phyloP scores from a whole-genome alignment of 805 yeast species.

The Pichia thaimueangensis region DNA sequence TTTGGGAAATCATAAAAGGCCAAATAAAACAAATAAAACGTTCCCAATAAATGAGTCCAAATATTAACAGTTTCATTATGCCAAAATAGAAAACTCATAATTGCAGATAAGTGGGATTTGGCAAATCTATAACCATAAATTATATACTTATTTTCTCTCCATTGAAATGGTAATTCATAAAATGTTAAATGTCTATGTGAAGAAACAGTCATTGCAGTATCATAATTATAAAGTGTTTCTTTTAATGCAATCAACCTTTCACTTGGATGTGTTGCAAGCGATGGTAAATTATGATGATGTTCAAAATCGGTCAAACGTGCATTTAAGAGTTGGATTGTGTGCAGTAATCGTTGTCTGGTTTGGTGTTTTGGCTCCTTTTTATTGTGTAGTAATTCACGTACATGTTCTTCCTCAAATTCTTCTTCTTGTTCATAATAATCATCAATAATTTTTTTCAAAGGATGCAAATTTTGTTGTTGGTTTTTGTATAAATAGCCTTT shows the following conservation, averaged over 20 bases:
- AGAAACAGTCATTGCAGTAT: constrained; percentile 40
- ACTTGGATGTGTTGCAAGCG: constrained; percentile 20
- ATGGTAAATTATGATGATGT: constrained; percentile 26
- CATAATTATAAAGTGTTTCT: constrained; percentile 40
- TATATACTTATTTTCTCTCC: constrained; percentile 90
- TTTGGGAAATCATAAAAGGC: constrained; percentile 58
- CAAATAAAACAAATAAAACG: constrained; percentile 49
- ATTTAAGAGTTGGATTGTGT: constrained; percentile 34
- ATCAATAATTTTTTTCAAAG: constrained; percentile 26
- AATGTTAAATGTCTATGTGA: constrained; percentile 53
- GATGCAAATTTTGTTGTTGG: constrained; percentile 24
- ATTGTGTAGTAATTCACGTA: no score
- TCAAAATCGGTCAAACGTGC: constrained; percentile 36
- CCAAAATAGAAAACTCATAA: constrained; percentile 49
- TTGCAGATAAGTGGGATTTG: constrained; percentile 50
- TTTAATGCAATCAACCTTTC: constrained; percentile 25
- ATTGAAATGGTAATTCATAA: constrained; percentile 83
- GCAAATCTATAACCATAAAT: constrained; percentile 82
- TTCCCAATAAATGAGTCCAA: constrained; percentile 85
- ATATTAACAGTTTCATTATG: constrained; percentile 92
- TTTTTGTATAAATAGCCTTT: constrained; percentile 20
- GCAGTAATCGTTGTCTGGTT: constrained; percentile 24
- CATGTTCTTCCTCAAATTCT: constrained; percentile 7
- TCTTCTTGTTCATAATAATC: constrained; percentile 22
- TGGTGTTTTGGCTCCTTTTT: constrained; percentile 4